Percentiles rank a stretch among this genome's conserved stretches.
These are phyloP conservation scores for Fonsecaea monophora DNA, from an alignment of 2,329 filamentous ascomycete genomes.

Conservation along the genomic window DNA sequence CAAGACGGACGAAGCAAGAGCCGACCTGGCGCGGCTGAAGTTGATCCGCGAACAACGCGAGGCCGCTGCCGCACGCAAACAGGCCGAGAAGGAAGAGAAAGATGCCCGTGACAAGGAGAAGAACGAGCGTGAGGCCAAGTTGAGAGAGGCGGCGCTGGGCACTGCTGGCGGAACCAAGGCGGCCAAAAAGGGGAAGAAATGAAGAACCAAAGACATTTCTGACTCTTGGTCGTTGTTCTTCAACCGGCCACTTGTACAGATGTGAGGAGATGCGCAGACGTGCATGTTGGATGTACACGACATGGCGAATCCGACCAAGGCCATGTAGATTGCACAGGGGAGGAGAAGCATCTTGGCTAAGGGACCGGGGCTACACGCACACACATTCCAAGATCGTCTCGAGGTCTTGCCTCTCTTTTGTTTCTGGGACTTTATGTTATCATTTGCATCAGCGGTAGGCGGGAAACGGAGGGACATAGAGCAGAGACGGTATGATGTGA, in stretches of 20 bases:
- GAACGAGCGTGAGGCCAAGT: conserved; percentile 49
- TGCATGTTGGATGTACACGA: background rate
- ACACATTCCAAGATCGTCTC: background rate
- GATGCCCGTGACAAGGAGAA: conserved; percentile 50
- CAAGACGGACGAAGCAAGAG: conserved; percentile 94
- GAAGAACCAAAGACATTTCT: conserved; percentile 12
- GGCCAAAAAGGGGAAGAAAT: conserved; percentile 43
- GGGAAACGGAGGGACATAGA: background rate
- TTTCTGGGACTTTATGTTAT: background rate
- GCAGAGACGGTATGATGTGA: background rate
- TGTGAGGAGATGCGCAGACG: background rate
- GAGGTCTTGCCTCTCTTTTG: background rate
- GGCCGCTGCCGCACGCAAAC: conserved; percentile 80
- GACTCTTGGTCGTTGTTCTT: conserved; percentile 16
- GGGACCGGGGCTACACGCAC: background rate
- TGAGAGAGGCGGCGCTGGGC: conserved; percentile 49
- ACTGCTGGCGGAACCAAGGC: conserved; percentile 40
- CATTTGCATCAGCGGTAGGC: conserved; percentile 17
- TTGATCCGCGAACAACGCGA: conserved; percentile 86
- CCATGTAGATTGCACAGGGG: background rate
- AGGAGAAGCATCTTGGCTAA: background rate
- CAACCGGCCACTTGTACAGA: background rate
- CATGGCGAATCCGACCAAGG: background rate
- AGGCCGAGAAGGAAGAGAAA: conserved; percentile 70
- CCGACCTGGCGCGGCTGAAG: conserved; percentile 82